phyloP scores from a whole-genome alignment of 441 rosid genomes.

The Aquilaria agallochum region DNA sequence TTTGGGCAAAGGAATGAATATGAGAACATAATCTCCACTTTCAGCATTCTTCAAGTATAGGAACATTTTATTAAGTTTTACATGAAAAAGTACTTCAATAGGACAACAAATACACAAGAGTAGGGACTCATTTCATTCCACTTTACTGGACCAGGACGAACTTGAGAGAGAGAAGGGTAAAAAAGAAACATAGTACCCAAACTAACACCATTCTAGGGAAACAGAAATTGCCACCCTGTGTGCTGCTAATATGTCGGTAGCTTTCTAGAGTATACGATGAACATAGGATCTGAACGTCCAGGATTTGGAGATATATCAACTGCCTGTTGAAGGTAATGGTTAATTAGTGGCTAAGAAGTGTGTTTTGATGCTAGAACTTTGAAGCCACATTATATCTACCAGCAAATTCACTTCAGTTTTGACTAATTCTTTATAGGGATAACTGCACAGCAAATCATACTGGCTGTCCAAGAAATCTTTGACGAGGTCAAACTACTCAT shows the following conservation, averaged over 20 bases:
- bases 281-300: constrained; percentile 85
- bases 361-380: too few species aligned
- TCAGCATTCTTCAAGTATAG: constrained; percentile 14
- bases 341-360: too few species aligned
- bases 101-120: background rate
- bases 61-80: constrained; percentile 4
- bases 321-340: constrained; percentile 43
- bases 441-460: too few species aligned
- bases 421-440: background rate
- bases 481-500: too few species aligned
- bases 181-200: constrained; percentile 7
- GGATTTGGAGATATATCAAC: constrained; percentile 93
- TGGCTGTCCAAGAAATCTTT: too few species aligned
- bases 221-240: constrained; percentile 8
- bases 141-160: background rate
- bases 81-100: background rate
- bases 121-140: background rate
- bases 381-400: background rate
- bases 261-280: constrained; percentile 75
- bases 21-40: constrained; percentile 15
- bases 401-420: background rate
- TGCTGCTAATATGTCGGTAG: constrained; percentile 34
- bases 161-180: background rate
- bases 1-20: background rate
- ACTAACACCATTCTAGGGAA: background rate